Evolutionary conservation across 129 eudicot genomes (phyloP), one percentile per base, ranked within the genome.

Genomic region (Heracleum sosnowskyi): DNA sequence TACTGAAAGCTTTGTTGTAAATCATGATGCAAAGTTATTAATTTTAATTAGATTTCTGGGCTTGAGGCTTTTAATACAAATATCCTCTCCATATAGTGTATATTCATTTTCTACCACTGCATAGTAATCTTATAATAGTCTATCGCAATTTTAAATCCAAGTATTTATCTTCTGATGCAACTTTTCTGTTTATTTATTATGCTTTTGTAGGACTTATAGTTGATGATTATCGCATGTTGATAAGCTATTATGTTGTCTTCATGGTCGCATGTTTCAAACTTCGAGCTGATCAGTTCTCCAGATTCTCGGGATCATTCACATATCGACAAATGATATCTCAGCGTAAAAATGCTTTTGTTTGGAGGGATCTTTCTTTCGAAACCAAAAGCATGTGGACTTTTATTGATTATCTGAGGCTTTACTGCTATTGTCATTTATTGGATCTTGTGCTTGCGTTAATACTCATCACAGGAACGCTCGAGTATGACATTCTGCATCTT

Each of bases 331-430:
- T 92, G 97, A 85, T 90, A 62, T 96, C 97, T 63, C 97, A 92
- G 83, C 92, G 95, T 36, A 92, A 89, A 45, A 90, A 92, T 64
- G 88, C 93, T 39, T 92, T 91, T 82, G 97, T 96, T 83, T 96
- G 99, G 99, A 85, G 91, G 82, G 97, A 96, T 81, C 93, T 96
- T 24, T 92, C 99, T 39, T 88, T 96, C 76, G 99, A 96, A 82
- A 96, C 99, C 86, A 96, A 96, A 85, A 85, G 95, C 87, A 92
- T 92, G 89, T 96, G 99, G 99, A 96, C 99, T 68, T 80, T 90
- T 82, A 87, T 96, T 31, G 99, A 96, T 81, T 96, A 96, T 80
- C 78, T 96, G 81, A 90, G 95, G 86, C 89, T 96, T 69, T 96
- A 96, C 86, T 96, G 99, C 84, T 96, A 96, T 82, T 96, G 99